Percentiles rank a stretch among this genome's conserved stretches.
Conservation (phyloP, 2,329 filamentous ascomycete species). For the Xylariaceae sp. region DNA sequence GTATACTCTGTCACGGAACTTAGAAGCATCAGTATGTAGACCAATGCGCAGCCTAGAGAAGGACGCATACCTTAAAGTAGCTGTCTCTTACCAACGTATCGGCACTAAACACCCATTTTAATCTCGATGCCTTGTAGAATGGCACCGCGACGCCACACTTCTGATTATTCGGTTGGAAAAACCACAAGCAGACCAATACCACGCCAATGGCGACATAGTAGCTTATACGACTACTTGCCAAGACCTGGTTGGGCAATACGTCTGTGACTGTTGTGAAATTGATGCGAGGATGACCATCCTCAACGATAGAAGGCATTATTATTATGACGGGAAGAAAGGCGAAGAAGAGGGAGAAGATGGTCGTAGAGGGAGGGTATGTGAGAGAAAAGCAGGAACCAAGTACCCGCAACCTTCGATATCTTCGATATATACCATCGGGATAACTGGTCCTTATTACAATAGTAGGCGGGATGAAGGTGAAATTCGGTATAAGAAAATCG, state of each 20-base stretch:
- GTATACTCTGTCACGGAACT: conserved; percentile 54
- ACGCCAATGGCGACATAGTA: conserved; percentile 47
- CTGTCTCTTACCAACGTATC: conserved; percentile 52
- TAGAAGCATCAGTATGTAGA: conserved; percentile 7
- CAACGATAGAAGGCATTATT: conserved; percentile 28
- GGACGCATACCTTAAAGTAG: conserved; percentile 47
- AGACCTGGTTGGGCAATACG: conserved; percentile 31
- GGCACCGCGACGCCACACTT: conserved; percentile 42
- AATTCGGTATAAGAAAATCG: neutral
- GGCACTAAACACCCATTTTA: conserved; percentile 55
- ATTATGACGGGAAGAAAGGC: neutral
- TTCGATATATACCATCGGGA: conserved; percentile 22
- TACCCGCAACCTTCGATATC: conserved; percentile 9
- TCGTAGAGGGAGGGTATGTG: conserved; percentile 9
- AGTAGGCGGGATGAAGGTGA: neutral
- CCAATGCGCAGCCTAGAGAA: neutral
- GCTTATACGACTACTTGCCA: conserved; percentile 37
- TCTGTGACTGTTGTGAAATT: conserved; percentile 26
- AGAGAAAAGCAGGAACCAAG: conserved; percentile 6
- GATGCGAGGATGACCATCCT: conserved; percentile 22
- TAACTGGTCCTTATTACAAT: conserved; percentile 3
- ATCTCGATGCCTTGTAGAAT: conserved; percentile 51
- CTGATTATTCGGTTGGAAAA: conserved; percentile 40
- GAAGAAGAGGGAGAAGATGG: neutral
- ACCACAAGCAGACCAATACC: conserved; percentile 43